Evolutionary conservation across 768 basidiomycete species (phyloP), one percentile per base, ranked within the genome.

Genomic region (Mycena galopus): DNA sequence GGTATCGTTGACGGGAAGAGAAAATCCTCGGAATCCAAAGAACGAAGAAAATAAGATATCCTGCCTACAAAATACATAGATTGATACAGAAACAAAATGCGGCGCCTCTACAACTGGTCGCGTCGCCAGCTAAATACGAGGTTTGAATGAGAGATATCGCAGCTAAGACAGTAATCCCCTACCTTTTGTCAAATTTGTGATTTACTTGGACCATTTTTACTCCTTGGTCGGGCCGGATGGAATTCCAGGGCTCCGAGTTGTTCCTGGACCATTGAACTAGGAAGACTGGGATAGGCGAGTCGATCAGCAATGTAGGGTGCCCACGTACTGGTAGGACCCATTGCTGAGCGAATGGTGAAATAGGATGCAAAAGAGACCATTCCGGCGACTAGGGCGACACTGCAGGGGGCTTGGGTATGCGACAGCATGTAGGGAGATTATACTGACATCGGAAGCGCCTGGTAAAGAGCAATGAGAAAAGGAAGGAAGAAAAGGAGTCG

Each of bases 201-300:
- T 92, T 90, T 42, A 94, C 89, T 59, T 87, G 80, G 78, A 91
- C 78, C 75, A 96, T 60, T 83, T 96, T 96, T 63, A 88, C 93
- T 73, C 89, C 89, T 82, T 96, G 90, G 78, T 92, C 87, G 50
- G 87, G 91, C 80, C 92, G 87, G 78, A 96, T 88, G 63, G 89
- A 87, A 84, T 96, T 96, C 95, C 95, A 96, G n/a, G 96, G 96
- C 30, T 92, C 92, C 30, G 94, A 93, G 86, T 97, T 96, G 79
- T 67, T 88, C 75, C 86, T 88, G 62, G 88, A 86, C 88, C 88
- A 89, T 77, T 88, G 80, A 63, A 88, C 88, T 89, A 64, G n/a
- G 64, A 29, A 67, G 32, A 50, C 12, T 27, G 37, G 66, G 55
- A 35, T 69, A 73, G 62, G 73, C 62, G 65, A 65, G 58, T 25